These are phyloP conservation scores for Acanthamoeba castellanii DNA, from an alignment of 208 protist species.

Conservation along the genomic window DNA sequence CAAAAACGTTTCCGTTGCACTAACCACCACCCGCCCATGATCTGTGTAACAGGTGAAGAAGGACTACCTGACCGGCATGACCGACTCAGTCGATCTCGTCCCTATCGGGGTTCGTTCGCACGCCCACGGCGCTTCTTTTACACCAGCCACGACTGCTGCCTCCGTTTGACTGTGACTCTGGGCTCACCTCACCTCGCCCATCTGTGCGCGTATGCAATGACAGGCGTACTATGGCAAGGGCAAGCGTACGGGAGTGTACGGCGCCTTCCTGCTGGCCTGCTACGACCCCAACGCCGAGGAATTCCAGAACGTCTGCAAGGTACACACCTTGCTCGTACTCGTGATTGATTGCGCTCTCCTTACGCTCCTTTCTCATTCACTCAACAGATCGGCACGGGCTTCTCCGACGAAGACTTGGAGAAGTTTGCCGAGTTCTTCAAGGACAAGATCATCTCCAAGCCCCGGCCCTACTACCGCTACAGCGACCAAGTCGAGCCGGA, in stretches of 20 bases:
- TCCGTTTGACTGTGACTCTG: too few species aligned
- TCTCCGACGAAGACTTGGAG: constrained; percentile 81
- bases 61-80: constrained; percentile 98
- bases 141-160: too few species aligned
- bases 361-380: neutral
- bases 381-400: constrained; percentile 82
- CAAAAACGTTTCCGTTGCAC: neutral
- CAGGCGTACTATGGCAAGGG: constrained; percentile 94
- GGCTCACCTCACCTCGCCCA: neutral
- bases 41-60: constrained; percentile 92
- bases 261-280: constrained; percentile 98
- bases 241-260: constrained; percentile 97
- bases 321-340: neutral
- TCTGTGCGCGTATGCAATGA: neutral
- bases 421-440: constrained; percentile 70
- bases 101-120: constrained; percentile 95
- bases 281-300: constrained; percentile 97
- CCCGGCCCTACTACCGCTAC: constrained; percentile 71
- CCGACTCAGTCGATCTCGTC: constrained; percentile 99
- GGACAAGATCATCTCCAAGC: constrained; percentile 73
- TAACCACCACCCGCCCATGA: neutral
- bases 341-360: too few species aligned
- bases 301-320: constrained; percentile 98
- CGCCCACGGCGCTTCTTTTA: too few species aligned
- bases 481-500: constrained; percentile 34